Evolutionary conservation across 306 rosid species (phyloP).

Genomic region (Fragaria ananassa): DNA sequence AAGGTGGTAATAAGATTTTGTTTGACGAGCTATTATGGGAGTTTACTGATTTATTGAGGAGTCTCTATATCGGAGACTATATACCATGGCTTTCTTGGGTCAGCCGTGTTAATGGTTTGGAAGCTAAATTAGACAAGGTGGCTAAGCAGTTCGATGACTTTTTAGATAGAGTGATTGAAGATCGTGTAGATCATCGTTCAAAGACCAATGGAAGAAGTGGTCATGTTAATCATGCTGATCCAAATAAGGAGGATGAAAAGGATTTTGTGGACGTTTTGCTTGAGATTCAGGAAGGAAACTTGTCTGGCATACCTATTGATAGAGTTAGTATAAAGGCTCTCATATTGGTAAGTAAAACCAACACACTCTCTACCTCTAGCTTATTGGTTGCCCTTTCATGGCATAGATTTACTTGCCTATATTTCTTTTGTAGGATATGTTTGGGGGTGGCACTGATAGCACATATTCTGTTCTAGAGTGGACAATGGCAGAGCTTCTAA

Average conservation of each 20-base stretch:
- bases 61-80: constrained; percentile 36
- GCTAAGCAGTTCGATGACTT: constrained; percentile 41
- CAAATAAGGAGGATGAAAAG: background rate
- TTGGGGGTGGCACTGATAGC: constrained; percentile 15
- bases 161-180: constrained; percentile 40
- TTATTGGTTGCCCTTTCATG: background rate
- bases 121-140: constrained; percentile 29
- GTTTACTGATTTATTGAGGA: constrained; percentile 28
- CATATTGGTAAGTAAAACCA: constrained; percentile 30
- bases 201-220: background rate
- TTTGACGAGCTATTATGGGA: constrained; percentile 35
- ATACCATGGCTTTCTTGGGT: constrained; percentile 57
- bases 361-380: background rate
- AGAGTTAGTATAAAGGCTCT: constrained; percentile 36
- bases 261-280: constrained; percentile 53
- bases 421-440: background rate
- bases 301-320: constrained; percentile 39
- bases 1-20: constrained; percentile 22
- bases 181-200: constrained; percentile 22
- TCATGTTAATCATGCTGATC: background rate
- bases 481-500: constrained; percentile 16
- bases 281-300: constrained; percentile 24
- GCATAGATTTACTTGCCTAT: background rate
- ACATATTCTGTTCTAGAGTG: constrained; percentile 10
- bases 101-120: constrained; percentile 32